phyloP scores from a whole-genome alignment of 768 basidiomycete species.

The Trametes coccinea region DNA sequence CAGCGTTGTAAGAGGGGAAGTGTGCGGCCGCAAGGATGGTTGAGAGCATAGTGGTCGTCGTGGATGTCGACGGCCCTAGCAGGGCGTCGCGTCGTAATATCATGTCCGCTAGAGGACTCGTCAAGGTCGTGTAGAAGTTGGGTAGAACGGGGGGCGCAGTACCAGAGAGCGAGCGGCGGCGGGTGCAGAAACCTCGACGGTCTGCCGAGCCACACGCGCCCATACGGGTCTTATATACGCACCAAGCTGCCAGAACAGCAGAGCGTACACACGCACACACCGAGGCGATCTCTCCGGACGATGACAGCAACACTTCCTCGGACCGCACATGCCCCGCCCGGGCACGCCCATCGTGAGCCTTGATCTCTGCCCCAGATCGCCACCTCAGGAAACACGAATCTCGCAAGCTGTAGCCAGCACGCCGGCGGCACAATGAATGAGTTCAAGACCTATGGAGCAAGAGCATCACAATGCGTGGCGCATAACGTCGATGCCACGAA shows the following conservation, averaged over 20 bases:
- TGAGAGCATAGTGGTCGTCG: conserved; percentile 9
- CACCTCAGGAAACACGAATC: neutral
- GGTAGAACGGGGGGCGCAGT: neutral
- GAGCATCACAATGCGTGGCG: neutral
- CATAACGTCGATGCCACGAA: too few species aligned
- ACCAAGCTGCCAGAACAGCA: neutral
- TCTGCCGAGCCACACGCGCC: neutral
- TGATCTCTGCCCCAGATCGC: neutral
- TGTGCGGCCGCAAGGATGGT: conserved; percentile 23
- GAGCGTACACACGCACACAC: neutral
- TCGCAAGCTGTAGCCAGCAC: neutral
- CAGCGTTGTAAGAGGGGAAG: conserved; percentile 2
- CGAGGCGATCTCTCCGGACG: neutral
- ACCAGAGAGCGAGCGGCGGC: neutral
- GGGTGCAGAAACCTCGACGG: neutral
- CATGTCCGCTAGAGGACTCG: neutral
- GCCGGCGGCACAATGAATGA: neutral
- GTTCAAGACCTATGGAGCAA: neutral
- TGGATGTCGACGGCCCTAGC: neutral
- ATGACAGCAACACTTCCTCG: neutral
- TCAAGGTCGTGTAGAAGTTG: neutral
- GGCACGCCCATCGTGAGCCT: neutral
- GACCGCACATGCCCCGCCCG: conserved; percentile 5
- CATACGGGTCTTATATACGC: conserved; percentile 3
- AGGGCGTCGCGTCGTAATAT: neutral